phyloP scores from a whole-genome alignment of 352 stramenopile genomes.

The Bremia lactucae region DNA sequence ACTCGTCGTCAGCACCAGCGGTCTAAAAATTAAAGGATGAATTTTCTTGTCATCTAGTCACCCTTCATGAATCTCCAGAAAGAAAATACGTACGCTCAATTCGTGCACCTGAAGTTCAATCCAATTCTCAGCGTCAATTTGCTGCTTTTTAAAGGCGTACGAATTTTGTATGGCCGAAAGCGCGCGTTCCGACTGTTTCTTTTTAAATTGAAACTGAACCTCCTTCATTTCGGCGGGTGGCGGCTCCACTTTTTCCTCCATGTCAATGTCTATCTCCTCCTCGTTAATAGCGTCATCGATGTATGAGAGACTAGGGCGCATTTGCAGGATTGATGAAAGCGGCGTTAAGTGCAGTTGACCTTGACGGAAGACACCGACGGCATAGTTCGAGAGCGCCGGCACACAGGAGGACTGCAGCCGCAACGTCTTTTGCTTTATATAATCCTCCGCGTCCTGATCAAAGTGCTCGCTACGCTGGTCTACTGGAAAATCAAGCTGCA shows the following conservation, averaged over 20 bases:
- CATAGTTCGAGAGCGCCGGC: constrained; percentile 65
- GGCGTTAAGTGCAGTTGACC: constrained; percentile 75
- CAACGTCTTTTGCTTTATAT: constrained; percentile 63
- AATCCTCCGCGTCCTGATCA: constrained; percentile 70
- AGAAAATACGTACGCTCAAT: constrained; percentile 37
- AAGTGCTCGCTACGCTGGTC: constrained; percentile 64
- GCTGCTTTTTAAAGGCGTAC: constrained; percentile 75
- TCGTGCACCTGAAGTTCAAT: constrained; percentile 59
- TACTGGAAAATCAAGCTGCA: constrained; percentile 71
- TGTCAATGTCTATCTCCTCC: constrained; percentile 50
- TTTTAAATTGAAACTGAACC: constrained; percentile 84
- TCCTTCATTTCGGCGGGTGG: constrained; percentile 52
- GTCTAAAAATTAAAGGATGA: constrained; percentile 13
- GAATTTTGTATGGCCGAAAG: constrained; percentile 75
- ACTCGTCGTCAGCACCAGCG: constrained; percentile 46
- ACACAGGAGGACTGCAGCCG: constrained; percentile 54
- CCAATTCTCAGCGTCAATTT: constrained; percentile 75
- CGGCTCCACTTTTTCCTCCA: constrained; percentile 42
- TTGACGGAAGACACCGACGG: constrained; percentile 65
- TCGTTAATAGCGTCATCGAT: constrained; percentile 69
- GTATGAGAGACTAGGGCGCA: constrained; percentile 68
- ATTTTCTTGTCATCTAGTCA: too few relatives aligned
- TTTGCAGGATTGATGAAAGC: constrained; percentile 57
- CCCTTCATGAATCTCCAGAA: neutral
- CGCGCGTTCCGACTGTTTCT: constrained; percentile 73